Conservation (phyloP, 2,329 filamentous ascomycete species). For the Paramyrothecium roridum region DNA sequence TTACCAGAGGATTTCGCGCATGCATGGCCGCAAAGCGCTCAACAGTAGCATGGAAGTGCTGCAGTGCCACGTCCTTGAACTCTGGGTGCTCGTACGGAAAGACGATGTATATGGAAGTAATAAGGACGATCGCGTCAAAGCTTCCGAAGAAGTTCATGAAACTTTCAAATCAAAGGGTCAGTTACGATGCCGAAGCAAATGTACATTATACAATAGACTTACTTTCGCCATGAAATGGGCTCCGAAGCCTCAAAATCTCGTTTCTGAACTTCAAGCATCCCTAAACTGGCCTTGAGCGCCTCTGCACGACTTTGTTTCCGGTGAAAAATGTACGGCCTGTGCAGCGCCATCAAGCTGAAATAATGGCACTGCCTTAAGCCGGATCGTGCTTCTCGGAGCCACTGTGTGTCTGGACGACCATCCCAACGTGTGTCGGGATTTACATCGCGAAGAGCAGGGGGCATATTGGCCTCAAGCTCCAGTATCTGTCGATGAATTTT, state of each 20-base stretch:
- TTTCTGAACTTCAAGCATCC: constrained; percentile 53
- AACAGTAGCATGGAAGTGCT: constrained; percentile 58
- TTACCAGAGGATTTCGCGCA: constrained; percentile 49
- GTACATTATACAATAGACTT: constrained; percentile 7
- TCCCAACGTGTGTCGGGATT: constrained; percentile 59
- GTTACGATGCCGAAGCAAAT: neutral
- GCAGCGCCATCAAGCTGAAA: constrained; percentile 57
- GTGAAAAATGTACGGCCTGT: constrained; percentile 61
- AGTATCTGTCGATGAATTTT: constrained; percentile 48
- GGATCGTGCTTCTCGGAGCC: constrained; percentile 45
- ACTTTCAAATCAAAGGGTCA: constrained; percentile 16
- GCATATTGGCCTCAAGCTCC: constrained; percentile 44
- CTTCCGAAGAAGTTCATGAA: constrained; percentile 60
- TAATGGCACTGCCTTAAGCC: constrained; percentile 45
- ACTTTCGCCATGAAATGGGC: constrained; percentile 46
- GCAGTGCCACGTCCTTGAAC: constrained; percentile 41
- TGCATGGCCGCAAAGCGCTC: constrained; percentile 57
- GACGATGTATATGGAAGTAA: constrained; percentile 59
- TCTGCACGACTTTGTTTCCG: constrained; percentile 49
- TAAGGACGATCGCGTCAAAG: constrained; percentile 61
- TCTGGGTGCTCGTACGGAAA: constrained; percentile 54
- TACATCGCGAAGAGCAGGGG: constrained; percentile 49
- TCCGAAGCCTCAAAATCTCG: constrained; percentile 44
- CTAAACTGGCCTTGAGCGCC: constrained; percentile 52
- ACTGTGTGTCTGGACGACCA: constrained; percentile 45